phyloP scores from a whole-genome alignment of 164 flowering plant species.

The Houttuynia cordata region DNA sequence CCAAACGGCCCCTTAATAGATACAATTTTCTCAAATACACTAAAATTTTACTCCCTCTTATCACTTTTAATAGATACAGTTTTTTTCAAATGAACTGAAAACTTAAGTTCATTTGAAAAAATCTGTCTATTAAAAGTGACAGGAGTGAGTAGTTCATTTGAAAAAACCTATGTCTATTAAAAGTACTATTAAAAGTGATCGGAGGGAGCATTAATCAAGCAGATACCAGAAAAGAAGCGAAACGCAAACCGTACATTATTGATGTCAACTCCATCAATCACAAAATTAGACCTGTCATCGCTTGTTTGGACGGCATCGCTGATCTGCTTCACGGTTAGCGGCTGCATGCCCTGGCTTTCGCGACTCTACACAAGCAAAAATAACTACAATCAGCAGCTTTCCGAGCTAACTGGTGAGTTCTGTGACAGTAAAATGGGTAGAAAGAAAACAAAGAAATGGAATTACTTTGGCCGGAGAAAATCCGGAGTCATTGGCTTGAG shows the following conservation, averaged over 20 bases:
- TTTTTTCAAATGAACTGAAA: too few relatives aligned
- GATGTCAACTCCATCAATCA: constrained; percentile 64
- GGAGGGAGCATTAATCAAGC: too few relatives aligned
- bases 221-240: background rate
- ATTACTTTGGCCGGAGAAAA: constrained; percentile 49
- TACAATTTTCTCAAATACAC: too few relatives aligned
- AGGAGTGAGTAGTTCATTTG: too few relatives aligned
- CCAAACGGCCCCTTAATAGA: too few relatives aligned
- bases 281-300: constrained; percentile 49
- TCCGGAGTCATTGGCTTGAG: constrained; percentile 40
- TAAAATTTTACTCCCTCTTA: too few relatives aligned
- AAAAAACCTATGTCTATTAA: too few relatives aligned
- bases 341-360: constrained; percentile 47
- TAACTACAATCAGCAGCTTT: background rate
- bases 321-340: constrained; percentile 83
- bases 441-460: background rate
- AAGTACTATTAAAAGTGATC: too few relatives aligned
- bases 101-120: too few relatives aligned
- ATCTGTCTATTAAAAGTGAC: too few relatives aligned
- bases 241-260: constrained; percentile 32
- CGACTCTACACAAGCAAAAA: constrained; percentile 40
- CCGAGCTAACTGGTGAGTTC: background rate
- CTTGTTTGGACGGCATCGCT: constrained; percentile 30
- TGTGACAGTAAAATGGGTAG: background rate
- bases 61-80: too few relatives aligned